A percentile compares a stretch with the other conserved stretches of the same genome.
Evolutionary conservation across 2,329 filamentous ascomycete species (phyloP).

Genomic region (Botrytis sinoallii): DNA sequence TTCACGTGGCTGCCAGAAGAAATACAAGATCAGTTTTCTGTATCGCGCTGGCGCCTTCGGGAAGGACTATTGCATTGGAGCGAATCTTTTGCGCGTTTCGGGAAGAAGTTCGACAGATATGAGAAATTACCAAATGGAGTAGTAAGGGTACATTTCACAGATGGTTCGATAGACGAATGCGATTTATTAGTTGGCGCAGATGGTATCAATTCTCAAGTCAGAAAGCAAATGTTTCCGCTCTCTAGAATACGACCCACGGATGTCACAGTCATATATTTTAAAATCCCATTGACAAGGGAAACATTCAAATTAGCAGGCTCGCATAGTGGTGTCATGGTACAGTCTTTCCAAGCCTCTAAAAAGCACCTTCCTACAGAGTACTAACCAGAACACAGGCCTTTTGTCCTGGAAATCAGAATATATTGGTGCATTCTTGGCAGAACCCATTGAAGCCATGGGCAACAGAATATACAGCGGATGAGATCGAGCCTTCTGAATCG

Average conservation of each 20-base stretch:
- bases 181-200: slow-evolving; percentile 56
- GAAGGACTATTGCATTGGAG: slow-evolving; percentile 29
- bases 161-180: slow-evolving; percentile 44
- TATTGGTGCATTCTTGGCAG: slow-evolving; percentile 32
- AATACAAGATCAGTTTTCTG: slow-evolving; percentile 30
- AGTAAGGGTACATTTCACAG: slow-evolving; percentile 43
- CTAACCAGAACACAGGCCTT: slow-evolving; percentile 26
- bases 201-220: slow-evolving; percentile 50
- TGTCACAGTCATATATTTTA: slow-evolving; percentile 34
- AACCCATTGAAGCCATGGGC: slow-evolving; percentile 30
- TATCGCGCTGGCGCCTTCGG: slow-evolving; percentile 31
- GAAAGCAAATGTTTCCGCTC: slow-evolving; percentile 38
- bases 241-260: slow-evolving; percentile 24
- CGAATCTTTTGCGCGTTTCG: slow-evolving; percentile 35
- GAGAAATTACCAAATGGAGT: slow-evolving; percentile 30
- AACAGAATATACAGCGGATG: slow-evolving; percentile 26
- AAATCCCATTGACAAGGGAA: slow-evolving; percentile 31
- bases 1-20: slow-evolving; percentile 31
- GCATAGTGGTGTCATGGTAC: slow-evolving; percentile 29
- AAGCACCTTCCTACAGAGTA: neutral
- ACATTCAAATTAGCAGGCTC: slow-evolving; percentile 26
- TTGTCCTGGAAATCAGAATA: slow-evolving; percentile 32
- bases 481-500: slow-evolving; percentile 31
- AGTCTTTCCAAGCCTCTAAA: neutral
- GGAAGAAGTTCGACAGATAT: slow-evolving; percentile 34